Percentiles rank a stretch among this genome's conserved stretches.
These are phyloP conservation scores for Thozetella sp. DNA, from an alignment of 495 filamentous ascomycete species.

Conservation along the genomic window DNA sequence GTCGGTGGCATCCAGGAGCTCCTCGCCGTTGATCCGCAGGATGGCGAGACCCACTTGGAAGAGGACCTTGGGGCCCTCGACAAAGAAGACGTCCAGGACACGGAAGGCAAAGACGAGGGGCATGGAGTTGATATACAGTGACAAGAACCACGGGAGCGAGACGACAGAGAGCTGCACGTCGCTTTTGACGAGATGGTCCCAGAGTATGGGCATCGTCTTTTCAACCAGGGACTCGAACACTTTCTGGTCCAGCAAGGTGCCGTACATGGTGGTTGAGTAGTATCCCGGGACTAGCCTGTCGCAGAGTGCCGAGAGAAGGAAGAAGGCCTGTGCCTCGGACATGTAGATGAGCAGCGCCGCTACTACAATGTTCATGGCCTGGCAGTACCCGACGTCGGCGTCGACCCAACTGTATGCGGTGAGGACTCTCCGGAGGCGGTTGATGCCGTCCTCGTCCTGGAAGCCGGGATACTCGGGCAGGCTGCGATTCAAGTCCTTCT, in stretches of 20 bases:
- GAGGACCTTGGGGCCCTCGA: constrained; percentile 95
- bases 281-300: constrained; percentile 93
- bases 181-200: constrained; percentile 93
- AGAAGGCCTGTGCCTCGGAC: constrained; percentile 96
- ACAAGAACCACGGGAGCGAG: constrained; percentile 96
- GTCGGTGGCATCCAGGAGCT: constrained; percentile 91
- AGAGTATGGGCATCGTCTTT: constrained; percentile 97
- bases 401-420: constrained; percentile 98
- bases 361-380: constrained; percentile 99
- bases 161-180: constrained; percentile 99
- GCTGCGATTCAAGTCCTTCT: constrained; percentile 96
- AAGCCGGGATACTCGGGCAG: constrained; percentile 96
- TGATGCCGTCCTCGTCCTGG: constrained; percentile 95
- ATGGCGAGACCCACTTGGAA: constrained; percentile 97
- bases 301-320: constrained; percentile 87
- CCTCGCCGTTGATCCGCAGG: constrained; percentile 95
- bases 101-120: constrained; percentile 95
- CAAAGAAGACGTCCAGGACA: constrained; percentile 95
- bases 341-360: constrained; percentile 97
- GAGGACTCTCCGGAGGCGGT: constrained; percentile 81
- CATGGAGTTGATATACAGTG: constrained; percentile 99
- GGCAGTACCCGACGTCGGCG: constrained; percentile 93
- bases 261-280: constrained; percentile 98
- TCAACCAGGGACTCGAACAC: constrained; percentile 97
- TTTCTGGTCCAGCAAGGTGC: constrained; percentile 91